Evolutionary conservation across 805 yeast genomes (phyloP), one percentile per base, ranked within the genome.

Genomic region (Wickerhamia fluorescens): DNA sequence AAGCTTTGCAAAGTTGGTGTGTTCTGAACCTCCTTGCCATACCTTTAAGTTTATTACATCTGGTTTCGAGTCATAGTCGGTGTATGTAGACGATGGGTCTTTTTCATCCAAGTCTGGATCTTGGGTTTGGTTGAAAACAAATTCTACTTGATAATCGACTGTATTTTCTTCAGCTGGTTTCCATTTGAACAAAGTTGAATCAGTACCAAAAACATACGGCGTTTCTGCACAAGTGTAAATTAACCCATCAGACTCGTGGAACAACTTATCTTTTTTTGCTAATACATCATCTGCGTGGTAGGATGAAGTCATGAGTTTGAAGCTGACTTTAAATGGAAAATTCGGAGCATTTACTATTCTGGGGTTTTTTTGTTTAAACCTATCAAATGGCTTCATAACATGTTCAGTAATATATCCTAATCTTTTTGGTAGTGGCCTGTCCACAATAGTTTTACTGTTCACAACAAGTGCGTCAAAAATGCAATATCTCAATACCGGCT

Each of bases 141-240:
- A 53, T 19, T 67, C 66, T 35, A 92, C 54, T 49, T 78, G 78
- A 56, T 85, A 92, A 56, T 92, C 99, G 24, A 94, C 74, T 0
- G 96, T 81, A 45, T 92, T 94, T 53, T 89, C 98, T 38, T 84
- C 84, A 8, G 94, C 85, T 2, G 98, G 97, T 49, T 92, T 92
- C 99, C 99, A 92, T 56, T 94, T 92, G 31, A 92, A 59, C 28
- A 92, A 62, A 5, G 86, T 74, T 1, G 75, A 69, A 53, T 92
- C 97, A 1, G 97, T 89, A 9, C 97, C 97, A 38, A 78, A 75
- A 3, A 74, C 66, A 56, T 92, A 92, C 0, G 95, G 94, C 1
- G 89, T 74, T 30, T 76, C 85, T 24, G 94, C 81, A 40, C 95
- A 85, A 2, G 99, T 92, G 53, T 87, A 84, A 36, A 92, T 85